Base-by-base conservation (phyloP, 495 filamentous ascomycete species). In the Bathelium albidoporum region DNA sequence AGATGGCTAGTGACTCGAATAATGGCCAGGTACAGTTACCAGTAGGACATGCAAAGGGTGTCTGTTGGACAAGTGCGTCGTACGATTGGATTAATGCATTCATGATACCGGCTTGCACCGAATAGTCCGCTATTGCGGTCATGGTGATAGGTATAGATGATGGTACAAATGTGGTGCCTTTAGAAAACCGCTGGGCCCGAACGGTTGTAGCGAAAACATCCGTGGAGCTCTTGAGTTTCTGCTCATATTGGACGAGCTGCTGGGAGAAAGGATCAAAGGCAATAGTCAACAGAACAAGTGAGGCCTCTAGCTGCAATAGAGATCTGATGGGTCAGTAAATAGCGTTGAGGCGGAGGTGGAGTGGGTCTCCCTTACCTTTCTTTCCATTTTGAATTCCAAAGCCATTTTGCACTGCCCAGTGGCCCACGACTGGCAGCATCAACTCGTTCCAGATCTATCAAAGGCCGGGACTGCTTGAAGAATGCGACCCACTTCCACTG, bases 401-500 rank as follows among this genome's bases (percentile, higher is more conserved):
- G 44, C 20, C 44, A n/a, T n/a, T 49, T 10, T 16, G 20, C 1
- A 49, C 14, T 16, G 5, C 44, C 44, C 12, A 49, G 44, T 20
- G 44, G 44, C 11, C 44, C 44, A n/a, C 44, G 44, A 22, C 44
- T 49, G 14, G 44, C 44, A 16, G 5, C 20, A n/a, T 49, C 44
- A 22, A 49, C 18, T 5, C 44, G 20, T 5, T 49, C 44, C 11
- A 49, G 20, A 12, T 49, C 44, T 16, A 49, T 1, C 44, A 49
- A 16, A 22, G 11, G 44, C 5, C 20, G 18, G 5, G 14, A n/a
- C 44, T 16, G 14, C 44, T n/a, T 49, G 12, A n/a, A 49, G 44
- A 49, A 49, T 22, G 20, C 20, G 5, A 49, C 5, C 55, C 55
- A 59, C 1, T 59, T 59, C 55, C 55, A 59, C 32, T 59, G 55